Base-by-base conservation (phyloP, 1,284 basidiomycete species). In the Fomitopsis betulina region DNA sequence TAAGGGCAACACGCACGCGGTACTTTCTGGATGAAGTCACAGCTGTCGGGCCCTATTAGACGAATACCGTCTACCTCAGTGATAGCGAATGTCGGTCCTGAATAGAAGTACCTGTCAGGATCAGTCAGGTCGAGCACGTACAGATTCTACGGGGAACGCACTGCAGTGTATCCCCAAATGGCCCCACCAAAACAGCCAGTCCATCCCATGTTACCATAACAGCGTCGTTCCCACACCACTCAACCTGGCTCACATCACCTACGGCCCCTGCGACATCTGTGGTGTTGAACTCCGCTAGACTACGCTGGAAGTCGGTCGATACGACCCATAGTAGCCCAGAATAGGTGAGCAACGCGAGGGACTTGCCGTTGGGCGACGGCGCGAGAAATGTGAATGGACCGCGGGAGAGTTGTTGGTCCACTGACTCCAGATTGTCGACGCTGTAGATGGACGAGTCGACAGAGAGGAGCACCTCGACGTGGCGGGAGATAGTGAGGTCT, bases 151-250 rank as follows among this genome's bases (percentile, higher is more conserved):
- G 40, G 35, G 8, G 40, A 15, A 77, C 89, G 66, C 70, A 96
- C 92, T 84, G 83, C 25, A 98, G 75, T 1, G 86, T 89, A 63
- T 96, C 94, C 1, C 94, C 95, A 62, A 88, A 93, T 4, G 96
- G 96, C 2, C 96, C 96, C 9, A 98, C 90, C 51, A 99, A 80
- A 15, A 96, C 76, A 0, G 89, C 89, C 49, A 88, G 76, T n/a
- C 83, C 79, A 39, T 85, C 83, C 90, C 93, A 98, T 2, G 87
- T 89, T 17, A 98, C 81, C 2, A 94, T 81, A 27, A 99, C 90
- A 0, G 94, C 94, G 72, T 99, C 95, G 70, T 95, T 95, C 5
- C 96, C 96, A 68, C 96, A 98, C 97, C 97, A 99, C 68, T 91
- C 90, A 0, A 96, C 86, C 64, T 89, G 86, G 32, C 80, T 73